Base-by-base conservation (phyloP, 148 eudicot species). In the Silene latifolia region DNA sequence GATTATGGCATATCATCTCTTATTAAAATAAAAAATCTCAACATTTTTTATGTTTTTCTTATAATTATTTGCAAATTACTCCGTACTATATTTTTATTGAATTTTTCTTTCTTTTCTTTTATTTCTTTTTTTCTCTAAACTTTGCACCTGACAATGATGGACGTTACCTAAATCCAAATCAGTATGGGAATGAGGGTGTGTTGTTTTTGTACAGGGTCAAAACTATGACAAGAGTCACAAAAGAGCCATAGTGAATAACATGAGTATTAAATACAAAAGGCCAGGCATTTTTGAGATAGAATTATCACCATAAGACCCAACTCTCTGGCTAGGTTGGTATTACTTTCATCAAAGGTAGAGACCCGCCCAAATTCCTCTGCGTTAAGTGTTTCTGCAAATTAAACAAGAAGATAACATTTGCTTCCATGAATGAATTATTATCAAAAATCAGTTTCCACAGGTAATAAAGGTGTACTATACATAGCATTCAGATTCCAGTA, bases 271-370 rank as follows among this genome's bases (percentile, higher is more conserved):
- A 47, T 27, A 51, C 20, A 32, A 29, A 39, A 68, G 12, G 54
- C 60, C 4, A 53, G 54, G 8, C 39, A 65, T 57, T 42, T 9
- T 60, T 20, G 29, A 46, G 64, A 89, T 83, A 70, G 44, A 70
- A 70, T 70, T 53, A 70, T 61, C 57, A 93, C 98, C 98, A 88
- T 76, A 56, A 93, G 72, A 25, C 96, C 93, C 56, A 93, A 87
- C 70, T 88, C 89, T 56, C 44, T 27, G 24, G 88, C 93, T 53
- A 89, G 48, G 54, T 82, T 84, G 54, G 62, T 70, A 35, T 56
- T 75, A 15, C 44, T 51, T 76, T 89, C 96, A 76, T 85, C 81
- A 76, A 78, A 80, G 48, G 66, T 46, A 48, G 76, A 75, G 82
- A 63, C 76, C 69, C 82, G 78, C 29, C 72, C 78, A 65, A 89